A percentile compares a stretch with the other conserved stretches of the same genome.
Evolutionary conservation across 208 protist species (phyloP).

Genomic region (Trypanosoma mega): DNA sequence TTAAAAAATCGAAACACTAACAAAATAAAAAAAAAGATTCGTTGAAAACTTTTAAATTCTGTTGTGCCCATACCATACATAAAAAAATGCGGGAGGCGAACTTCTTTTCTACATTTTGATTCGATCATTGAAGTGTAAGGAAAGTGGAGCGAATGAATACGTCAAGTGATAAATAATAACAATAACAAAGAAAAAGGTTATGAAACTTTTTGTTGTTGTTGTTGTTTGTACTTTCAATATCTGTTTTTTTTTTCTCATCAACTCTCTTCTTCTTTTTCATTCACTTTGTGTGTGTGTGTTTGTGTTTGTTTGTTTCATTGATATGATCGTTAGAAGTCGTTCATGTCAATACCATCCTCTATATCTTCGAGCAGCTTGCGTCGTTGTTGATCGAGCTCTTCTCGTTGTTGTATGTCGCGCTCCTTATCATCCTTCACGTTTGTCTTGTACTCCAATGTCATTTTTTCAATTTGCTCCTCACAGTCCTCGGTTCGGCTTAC

Average conservation of each 20-base stretch:
- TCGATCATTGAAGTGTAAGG: background rate
- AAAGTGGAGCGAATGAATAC: background rate
- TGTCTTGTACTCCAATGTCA: conserved; percentile 53
- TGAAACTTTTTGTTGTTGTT: too few species aligned
- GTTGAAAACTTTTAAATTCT: too few species aligned
- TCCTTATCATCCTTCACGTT: conserved; percentile 46
- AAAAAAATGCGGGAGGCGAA: too few species aligned
- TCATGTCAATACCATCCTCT: conserved; percentile 72
- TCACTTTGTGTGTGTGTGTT: background rate
- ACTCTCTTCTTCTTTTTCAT: conserved; percentile 4
- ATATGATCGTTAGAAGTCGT: conserved; percentile 26
- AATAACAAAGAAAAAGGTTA: background rate
- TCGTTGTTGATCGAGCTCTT: conserved; percentile 49
- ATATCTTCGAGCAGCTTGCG: conserved; percentile 74
- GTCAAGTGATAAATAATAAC: background rate
- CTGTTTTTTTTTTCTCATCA: background rate
- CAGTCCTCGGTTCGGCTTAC: conserved; percentile 29
- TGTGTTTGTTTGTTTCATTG: conserved; percentile 1
- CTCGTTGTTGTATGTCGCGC: conserved; percentile 30
- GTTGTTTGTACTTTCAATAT: background rate
- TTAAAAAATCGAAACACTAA: too few species aligned
- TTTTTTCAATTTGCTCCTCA: conserved; percentile 47
- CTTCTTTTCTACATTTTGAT: background rate
- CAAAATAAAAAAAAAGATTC: too few species aligned
- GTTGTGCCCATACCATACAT: too few species aligned